Base-by-base conservation (phyloP, 169 alveolate genomes). In the Babesia bigemina region DNA sequence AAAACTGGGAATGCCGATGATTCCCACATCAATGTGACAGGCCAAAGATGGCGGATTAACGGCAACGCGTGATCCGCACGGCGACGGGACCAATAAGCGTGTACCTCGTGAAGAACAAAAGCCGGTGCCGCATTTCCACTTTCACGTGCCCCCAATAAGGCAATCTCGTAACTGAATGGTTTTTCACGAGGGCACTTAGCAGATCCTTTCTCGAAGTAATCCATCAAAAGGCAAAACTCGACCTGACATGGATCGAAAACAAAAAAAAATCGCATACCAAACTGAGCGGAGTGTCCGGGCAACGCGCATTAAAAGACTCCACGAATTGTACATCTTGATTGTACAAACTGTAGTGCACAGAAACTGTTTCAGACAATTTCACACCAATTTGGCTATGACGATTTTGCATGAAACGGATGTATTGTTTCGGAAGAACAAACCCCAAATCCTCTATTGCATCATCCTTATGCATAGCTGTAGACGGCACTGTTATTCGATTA, bases 41-140 rank as follows among this genome's bases (percentile, higher is more conserved):
- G 93, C 96, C 96, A 92, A 26, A 92, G 84, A 84, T 86, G 89
- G 21, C 96, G 92, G 10, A 92, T 77, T 55, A 92, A 62, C 14
- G 96, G 96, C 65, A 86, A 71, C n/a, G 93, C 96, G 52, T 85
- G 69, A 55, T 86, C 90, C 50, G 72, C 86, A 24, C 95, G 86
- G 55, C 92, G 90, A 47, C 63, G 52, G 29, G 73, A 69, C 96
- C 96, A 92, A 36, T 91, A 90, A 48, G 83, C 62, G 70, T 82
- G 59, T 24, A 82, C 86, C 76, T 88, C 84, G 50, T 92, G 42
- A 56, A 76, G 58, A 26, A 86, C 65, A 79, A 56, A 60, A 44
- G 93, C 75, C 42, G 75, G 73, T 74, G 81, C 83, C 63, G 74
- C 49, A 49, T 69, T 74, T 13, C 85, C 79, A n/a, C 63, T 72